These are phyloP conservation scores for Lantana camara DNA, from an alignment of 257 asterid species.

Conservation along the genomic window DNA sequence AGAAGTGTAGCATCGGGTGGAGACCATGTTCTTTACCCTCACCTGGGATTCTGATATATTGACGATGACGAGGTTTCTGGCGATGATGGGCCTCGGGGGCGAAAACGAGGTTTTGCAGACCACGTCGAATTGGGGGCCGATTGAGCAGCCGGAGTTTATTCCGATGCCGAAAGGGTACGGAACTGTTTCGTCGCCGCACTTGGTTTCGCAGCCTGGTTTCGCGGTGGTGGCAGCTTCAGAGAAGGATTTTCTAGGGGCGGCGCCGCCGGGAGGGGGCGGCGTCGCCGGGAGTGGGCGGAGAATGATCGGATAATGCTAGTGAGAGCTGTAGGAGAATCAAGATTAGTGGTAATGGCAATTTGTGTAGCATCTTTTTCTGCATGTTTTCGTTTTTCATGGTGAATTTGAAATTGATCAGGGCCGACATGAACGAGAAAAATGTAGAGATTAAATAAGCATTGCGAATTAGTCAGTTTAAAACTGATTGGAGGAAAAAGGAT, in stretches of 20 bases:
- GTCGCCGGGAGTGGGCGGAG: neutral
- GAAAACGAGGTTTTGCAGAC: conserved; percentile 23
- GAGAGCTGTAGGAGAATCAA: conserved; percentile 20
- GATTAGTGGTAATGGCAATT: neutral
- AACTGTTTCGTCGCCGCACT: conserved; percentile 38
- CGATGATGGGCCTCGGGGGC: conserved; percentile 10
- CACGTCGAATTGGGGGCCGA: conserved; percentile 25
- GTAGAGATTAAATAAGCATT: too few relatives aligned
- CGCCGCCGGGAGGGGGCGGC: neutral
- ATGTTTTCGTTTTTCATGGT: neutral
- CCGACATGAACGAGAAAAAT: too few relatives aligned
- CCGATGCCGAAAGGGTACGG: conserved; percentile 45
- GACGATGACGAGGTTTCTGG: conserved; percentile 13
- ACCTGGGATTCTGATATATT: conserved; percentile 4
- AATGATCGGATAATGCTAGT: conserved; percentile 9
- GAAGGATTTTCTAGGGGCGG: conserved; percentile 13
- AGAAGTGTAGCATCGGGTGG: conserved; percentile 16
- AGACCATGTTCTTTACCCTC: conserved; percentile 25
- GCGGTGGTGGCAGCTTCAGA: conserved; percentile 10
- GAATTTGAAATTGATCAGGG: too few relatives aligned
- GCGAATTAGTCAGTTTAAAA: too few relatives aligned
- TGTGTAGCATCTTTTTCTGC: conserved; percentile 11
- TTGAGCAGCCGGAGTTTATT: conserved; percentile 33
- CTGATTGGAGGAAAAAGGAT: neutral
- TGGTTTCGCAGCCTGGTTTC: conserved; percentile 30